phyloP scores from a whole-genome alignment of 192 early-diverging fungal species.

The Coemansia sp. region DNA sequence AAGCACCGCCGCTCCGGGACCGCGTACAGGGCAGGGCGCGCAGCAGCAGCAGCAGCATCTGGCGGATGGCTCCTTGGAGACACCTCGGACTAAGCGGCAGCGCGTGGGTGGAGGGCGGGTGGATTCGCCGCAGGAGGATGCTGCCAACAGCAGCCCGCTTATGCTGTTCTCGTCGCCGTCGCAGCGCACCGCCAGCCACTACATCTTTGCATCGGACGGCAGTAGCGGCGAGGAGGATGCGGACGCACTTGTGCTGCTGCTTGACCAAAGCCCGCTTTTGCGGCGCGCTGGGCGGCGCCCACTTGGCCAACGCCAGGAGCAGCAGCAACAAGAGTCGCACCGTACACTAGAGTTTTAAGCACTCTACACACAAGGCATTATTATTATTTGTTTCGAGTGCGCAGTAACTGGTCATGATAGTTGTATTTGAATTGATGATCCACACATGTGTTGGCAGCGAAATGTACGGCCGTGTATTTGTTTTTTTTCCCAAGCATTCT shows the following conservation, averaged over 20 bases:
- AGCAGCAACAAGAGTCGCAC: neutral
- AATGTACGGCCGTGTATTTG: too few species aligned
- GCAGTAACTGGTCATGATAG: conserved; percentile 1
- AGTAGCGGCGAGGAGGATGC: conserved; percentile 12
- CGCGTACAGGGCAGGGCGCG: neutral
- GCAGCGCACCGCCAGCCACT: conserved; percentile 11
- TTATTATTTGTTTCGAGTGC: neutral
- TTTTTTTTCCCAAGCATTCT: too few species aligned
- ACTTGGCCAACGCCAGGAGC: neutral
- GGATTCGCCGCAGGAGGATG: neutral
- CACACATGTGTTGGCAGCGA: too few species aligned
- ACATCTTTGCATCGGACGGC: conserved; percentile 39
- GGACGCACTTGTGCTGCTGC: neutral
- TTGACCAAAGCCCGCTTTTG: conserved; percentile 20
- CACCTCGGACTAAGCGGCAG: conserved; percentile 31
- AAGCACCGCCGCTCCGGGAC: too few species aligned
- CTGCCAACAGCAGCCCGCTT: conserved; percentile 10
- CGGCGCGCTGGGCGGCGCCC: neutral
- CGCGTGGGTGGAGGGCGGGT: conserved; percentile 11
- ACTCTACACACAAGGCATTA: neutral
- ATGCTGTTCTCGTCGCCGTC: conserved; percentile 8
- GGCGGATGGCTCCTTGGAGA: neutral
- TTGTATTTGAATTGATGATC: neutral
- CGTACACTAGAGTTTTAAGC: conserved; percentile 6
- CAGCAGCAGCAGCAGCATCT: neutral